Evolutionary conservation across 73 alveolate genomes (phyloP), one percentile per base, ranked within the genome.

Genomic region (Blepharisma japonicum): DNA sequence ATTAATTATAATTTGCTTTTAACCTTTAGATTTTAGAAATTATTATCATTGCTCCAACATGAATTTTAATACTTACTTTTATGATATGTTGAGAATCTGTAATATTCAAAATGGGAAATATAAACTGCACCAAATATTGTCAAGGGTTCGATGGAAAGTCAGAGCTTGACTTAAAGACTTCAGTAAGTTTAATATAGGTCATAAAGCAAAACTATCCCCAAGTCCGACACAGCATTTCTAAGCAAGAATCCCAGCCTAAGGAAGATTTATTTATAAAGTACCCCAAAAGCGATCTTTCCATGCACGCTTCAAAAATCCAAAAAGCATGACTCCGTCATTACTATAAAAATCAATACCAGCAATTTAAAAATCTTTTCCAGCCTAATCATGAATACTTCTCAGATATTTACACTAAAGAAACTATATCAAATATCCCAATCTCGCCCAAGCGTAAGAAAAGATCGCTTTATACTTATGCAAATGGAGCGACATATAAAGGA

Each of bases 401-500:
- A 11, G 21, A 51, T 1, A 4, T 14, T 51, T 11, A 51, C 66
- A 14, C 21, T 11, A 51, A 14, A 18, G 27, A 14, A 18, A 51
- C 66, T 18, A 51, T 14, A 51, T 25, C 66, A 51, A 51, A 18
- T 51, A 11, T 51, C 4, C 66, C 14, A 61, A 8, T 9, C 48
- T 8, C 18, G 2, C 14, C 50, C 0, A 61, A 14, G 49, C 11
- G 18, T 2, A 61, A 61, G 74, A 72, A 38, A 42, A 71, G 45
- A 66, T 51, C 61, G 8, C 47, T 45, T 6, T 70, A 21, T 42
- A 54, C 53, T 27, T 82, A 82, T 56, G 49, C 54, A 46, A 55
- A 38, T 38, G 89, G 89, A 8, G 38, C 84, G 0, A 56, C 18
- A 0, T 82, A 82, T 46, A 7, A 18, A 45, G 89, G 89, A 11